Evolutionary conservation across 2,329 filamentous ascomycete species (phyloP).

Genomic region (Botrytis elliptica): DNA sequence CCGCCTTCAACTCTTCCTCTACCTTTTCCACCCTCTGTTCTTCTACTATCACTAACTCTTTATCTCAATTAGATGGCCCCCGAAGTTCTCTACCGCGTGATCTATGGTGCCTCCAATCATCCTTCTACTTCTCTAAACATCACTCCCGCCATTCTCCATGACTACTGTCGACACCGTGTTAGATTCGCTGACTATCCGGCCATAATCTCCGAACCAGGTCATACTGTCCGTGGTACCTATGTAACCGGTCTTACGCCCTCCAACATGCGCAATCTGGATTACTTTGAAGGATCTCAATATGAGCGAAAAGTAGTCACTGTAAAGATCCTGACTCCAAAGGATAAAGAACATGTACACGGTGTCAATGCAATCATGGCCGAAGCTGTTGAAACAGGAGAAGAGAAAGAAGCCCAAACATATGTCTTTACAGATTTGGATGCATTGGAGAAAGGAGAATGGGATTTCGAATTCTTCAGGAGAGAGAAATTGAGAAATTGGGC

Average conservation of each 20-base stretch:
- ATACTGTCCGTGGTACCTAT: slow-evolving; percentile 70
- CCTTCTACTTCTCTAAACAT: slow-evolving; percentile 54
- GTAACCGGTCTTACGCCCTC: slow-evolving; percentile 75
- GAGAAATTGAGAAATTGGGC: slow-evolving; percentile 64
- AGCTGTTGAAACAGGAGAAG: slow-evolving; percentile 23
- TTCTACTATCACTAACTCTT: background rate
- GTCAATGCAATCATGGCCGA: slow-evolving; percentile 13
- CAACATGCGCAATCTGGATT: slow-evolving; percentile 73
- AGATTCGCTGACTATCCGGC: slow-evolving; percentile 74
- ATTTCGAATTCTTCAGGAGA: slow-evolving; percentile 76
- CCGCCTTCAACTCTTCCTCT: slow-evolving; percentile 14
- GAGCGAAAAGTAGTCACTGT: slow-evolving; percentile 54
- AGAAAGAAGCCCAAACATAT: slow-evolving; percentile 55
- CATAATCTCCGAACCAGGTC: slow-evolving; percentile 57
- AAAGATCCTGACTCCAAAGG: slow-evolving; percentile 43
- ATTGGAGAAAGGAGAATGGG: slow-evolving; percentile 79
- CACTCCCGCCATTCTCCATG: slow-evolving; percentile 71
- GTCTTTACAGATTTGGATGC: slow-evolving; percentile 53
- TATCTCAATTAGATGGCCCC: slow-evolving; percentile 64
- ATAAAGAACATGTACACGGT: background rate
- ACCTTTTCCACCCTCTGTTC: background rate
- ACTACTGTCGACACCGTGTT: slow-evolving; percentile 71
- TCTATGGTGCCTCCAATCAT: slow-evolving; percentile 53
- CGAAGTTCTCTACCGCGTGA: slow-evolving; percentile 81
- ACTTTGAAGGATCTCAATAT: slow-evolving; percentile 80